Evolutionary conservation across 2,329 filamentous ascomycete species (phyloP).

Genomic region (Ceratocystis cacaofunesta): DNA sequence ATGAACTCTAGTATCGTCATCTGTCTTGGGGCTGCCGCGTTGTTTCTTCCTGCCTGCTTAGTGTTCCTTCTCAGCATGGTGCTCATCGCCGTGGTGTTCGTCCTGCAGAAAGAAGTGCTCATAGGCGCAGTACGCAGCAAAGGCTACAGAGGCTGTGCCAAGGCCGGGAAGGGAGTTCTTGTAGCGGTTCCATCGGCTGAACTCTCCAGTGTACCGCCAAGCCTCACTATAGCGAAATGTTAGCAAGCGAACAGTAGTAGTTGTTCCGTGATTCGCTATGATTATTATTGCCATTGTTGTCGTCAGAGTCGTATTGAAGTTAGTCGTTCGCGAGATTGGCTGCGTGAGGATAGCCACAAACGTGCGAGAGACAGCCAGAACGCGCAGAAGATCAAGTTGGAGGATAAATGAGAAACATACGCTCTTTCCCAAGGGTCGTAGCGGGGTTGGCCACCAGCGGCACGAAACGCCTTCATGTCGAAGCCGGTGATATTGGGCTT

Average conservation of each 20-base stretch:
- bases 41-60: constrained; percentile 23
- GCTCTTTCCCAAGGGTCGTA: constrained; percentile 53
- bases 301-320: neutral
- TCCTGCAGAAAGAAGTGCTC: constrained; percentile 78
- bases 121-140: constrained; percentile 75
- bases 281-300: too few species aligned
- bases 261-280: too few species aligned
- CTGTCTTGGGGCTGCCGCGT: neutral
- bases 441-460: constrained; percentile 46
- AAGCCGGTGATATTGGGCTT: constrained; percentile 82
- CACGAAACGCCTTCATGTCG: constrained; percentile 66
- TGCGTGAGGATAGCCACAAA: constrained; percentile 9
- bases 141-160: constrained; percentile 83
- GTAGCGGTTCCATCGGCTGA: constrained; percentile 81
- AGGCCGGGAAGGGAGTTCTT: constrained; percentile 75
- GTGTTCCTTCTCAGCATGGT: constrained; percentile 43
- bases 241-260: neutral
- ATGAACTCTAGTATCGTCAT: neutral
- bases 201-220: constrained; percentile 85
- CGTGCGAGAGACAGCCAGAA: neutral
- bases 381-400: neutral
- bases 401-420: constrained; percentile 31
- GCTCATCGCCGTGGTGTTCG: constrained; percentile 39
- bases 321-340: neutral
- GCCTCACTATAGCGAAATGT: constrained; percentile 50